Evolutionary conservation across 352 stramenopile genomes (phyloP), one percentile per base, ranked within the genome.

Genomic region (Phytopythium litorale): DNA sequence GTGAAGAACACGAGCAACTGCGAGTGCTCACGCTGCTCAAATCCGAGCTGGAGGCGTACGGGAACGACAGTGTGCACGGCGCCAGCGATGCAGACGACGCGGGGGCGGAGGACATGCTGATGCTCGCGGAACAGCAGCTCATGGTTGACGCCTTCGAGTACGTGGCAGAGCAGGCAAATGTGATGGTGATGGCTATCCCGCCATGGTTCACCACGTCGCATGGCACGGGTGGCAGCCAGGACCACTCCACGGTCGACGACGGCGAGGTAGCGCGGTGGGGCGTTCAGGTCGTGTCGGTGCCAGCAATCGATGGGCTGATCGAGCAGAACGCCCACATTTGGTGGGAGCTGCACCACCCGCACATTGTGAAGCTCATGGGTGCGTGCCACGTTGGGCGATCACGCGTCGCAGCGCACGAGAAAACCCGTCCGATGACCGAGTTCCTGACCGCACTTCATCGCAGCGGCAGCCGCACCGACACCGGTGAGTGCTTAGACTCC

Each of bases 261-360:
- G 40, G 16, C 15, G 40, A 45, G 5, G 5, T 19, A 12, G 11
- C 33, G n/a, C 46, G 46, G 11, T 33, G 46, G 45, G 46, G 21
- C 11, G 21, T 52, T 33, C n/a, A 25, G 9, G 11, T 52, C 18
- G 23, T 19, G n/a, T 32, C 46, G 7, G 21, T 32, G 12, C 46
- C 46, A 13, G 46, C 23, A 5, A 7, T 32, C 11, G 46, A 52
- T 32, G 46, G 9, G 9, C 11, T 32, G 4, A 32, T 52, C 11
- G 46, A 32, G n/a, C n/a, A 52, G 23, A 52, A 15, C 12, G 46
- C 46, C 30, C 46, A 23, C 2, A 58, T 72, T 25, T 75, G 65
- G 68, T 37, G 61, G 30, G 68, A 72, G 46, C 43, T 75, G 12
- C 65, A 70, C 15, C 68, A 75, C 25, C 68, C 68, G 32, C 65